Conservation (phyloP, 495 filamentous ascomycete genomes). For the Annulohypoxylon stygium region DNA sequence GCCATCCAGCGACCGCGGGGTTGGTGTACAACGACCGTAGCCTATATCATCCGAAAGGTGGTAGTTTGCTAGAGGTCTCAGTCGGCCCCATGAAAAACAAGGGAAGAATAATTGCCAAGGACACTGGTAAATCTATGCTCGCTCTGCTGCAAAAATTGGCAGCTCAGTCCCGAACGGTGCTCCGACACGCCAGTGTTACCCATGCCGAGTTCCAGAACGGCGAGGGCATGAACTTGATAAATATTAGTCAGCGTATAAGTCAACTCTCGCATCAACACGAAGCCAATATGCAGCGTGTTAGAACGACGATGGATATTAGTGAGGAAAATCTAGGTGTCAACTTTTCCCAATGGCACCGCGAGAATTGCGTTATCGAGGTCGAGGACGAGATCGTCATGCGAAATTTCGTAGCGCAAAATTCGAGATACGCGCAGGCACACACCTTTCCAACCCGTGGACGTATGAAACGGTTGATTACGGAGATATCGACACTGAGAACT, state of each 20-base stretch:
- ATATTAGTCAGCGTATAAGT: slow-evolving; percentile 34
- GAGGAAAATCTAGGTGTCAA: slow-evolving; percentile 8
- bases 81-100: not conserved
- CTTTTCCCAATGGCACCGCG: slow-evolving; percentile 53
- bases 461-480: slow-evolving; percentile 66
- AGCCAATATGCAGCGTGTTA: slow-evolving; percentile 11
- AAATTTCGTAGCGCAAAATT: slow-evolving; percentile 28
- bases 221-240: slow-evolving; percentile 28
- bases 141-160: slow-evolving; percentile 26
- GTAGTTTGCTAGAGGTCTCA: slow-evolving; percentile 27
- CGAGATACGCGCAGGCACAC: not conserved
- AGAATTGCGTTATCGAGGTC: slow-evolving; percentile 54
- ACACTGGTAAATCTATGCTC: slow-evolving; percentile 35
- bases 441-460: slow-evolving; percentile 44
- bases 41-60: slow-evolving; percentile 38
- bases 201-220: slow-evolving; percentile 21
- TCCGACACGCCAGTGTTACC: slow-evolving; percentile 28
- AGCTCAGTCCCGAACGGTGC: slow-evolving; percentile 29
- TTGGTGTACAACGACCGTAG: slow-evolving; percentile 38
- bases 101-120: slow-evolving; percentile 21
- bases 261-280: slow-evolving; percentile 8
- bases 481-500: slow-evolving; percentile 64
- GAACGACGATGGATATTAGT: slow-evolving; percentile 23
- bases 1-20: slow-evolving; percentile 33
- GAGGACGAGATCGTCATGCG: slow-evolving; percentile 55